Percentiles rank a stretch among this genome's conserved stretches.
Evolutionary conservation across 116 monocot genomes (phyloP).

Genomic region (Posidonia oceanica): DNA sequence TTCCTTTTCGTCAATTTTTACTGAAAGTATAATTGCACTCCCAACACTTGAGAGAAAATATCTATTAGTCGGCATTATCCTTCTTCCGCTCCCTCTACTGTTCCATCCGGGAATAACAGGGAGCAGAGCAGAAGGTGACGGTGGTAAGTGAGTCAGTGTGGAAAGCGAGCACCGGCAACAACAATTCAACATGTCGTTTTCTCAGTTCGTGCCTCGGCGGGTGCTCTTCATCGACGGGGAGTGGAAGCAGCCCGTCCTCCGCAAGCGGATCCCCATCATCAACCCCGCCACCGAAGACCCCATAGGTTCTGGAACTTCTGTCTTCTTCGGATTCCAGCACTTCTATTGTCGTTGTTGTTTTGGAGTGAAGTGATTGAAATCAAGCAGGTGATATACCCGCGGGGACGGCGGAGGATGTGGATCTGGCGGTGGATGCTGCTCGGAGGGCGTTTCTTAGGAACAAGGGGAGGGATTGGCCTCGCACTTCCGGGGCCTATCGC

Average conservation of each 20-base stretch:
- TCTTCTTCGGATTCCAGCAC: background rate
- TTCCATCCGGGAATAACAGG: no score
- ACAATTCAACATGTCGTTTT: constrained; percentile 5
- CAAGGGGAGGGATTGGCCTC: constrained; percentile 76
- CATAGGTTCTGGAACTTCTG: constrained; percentile 31
- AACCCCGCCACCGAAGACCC: constrained; percentile 66
- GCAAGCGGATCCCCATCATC: constrained; percentile 63
- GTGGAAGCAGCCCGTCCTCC: constrained; percentile 41
- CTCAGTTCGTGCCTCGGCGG: constrained; percentile 29
- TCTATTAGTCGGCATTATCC: no score
- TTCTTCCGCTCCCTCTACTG: no score
- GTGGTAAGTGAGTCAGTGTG: no score
- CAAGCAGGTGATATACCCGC: constrained; percentile 81
- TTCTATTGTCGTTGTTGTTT: background rate
- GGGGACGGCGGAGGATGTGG: constrained; percentile 89
- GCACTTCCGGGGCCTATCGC: constrained; percentile 65
- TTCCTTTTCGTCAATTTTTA: no score
- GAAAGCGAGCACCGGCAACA: no score
- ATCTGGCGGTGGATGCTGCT: constrained; percentile 82
- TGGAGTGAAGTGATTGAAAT: no score
- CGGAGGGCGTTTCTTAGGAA: constrained; percentile 61
- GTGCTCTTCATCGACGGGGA: constrained; percentile 83
- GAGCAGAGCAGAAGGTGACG: no score
- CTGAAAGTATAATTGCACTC: no score
- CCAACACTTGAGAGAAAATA: no score